These are phyloP conservation scores for Colletotrichum scovillei DNA, from an alignment of 2,329 filamentous ascomycete genomes.

Conservation along the genomic window DNA sequence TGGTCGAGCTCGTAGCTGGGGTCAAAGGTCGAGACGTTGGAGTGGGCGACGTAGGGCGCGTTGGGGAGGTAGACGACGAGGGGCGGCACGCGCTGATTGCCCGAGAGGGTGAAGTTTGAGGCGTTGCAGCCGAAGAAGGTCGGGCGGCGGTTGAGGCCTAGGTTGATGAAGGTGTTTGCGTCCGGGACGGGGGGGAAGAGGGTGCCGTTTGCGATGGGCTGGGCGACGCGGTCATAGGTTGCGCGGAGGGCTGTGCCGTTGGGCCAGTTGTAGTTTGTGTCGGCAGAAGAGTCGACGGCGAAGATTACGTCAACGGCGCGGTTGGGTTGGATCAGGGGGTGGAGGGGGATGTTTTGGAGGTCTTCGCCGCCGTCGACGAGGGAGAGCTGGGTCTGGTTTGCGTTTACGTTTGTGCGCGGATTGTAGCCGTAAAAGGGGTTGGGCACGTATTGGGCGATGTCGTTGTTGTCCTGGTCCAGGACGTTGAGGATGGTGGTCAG, in stretches of 20 bases:
- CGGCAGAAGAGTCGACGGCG: conserved; percentile 73
- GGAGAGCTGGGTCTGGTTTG: conserved; percentile 66
- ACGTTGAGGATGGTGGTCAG: conserved; percentile 61
- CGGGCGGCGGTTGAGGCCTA: conserved; percentile 68
- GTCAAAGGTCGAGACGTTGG: conserved; percentile 85
- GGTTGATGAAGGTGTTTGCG: conserved; percentile 65
- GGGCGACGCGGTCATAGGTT: conserved; percentile 65
- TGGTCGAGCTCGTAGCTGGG: conserved; percentile 70
- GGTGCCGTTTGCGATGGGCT: conserved; percentile 61
- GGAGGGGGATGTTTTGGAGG: conserved; percentile 81
- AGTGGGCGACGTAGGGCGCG: conserved; percentile 78
- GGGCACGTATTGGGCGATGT: conserved; percentile 78
- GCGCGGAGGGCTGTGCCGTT: conserved; percentile 69
- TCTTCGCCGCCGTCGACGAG: conserved; percentile 87
- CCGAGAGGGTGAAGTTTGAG: conserved; percentile 64
- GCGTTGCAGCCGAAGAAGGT: conserved; percentile 72
- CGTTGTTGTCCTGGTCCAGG: conserved; percentile 72
- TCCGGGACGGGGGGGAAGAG: conserved; percentile 70
- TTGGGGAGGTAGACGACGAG: conserved; percentile 91
- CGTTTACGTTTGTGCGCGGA: conserved; percentile 51
- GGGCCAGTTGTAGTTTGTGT: conserved; percentile 68
- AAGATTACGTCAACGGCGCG: conserved; percentile 72
- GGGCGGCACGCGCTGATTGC: conserved; percentile 62
- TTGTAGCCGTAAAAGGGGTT: conserved; percentile 69
- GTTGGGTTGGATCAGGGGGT: conserved; percentile 69